A percentile compares a stretch with the other conserved stretches of the same genome.
phyloP scores from a whole-genome alignment of 73 alveolate species.

The Tetrahymena malaccensis region DNA sequence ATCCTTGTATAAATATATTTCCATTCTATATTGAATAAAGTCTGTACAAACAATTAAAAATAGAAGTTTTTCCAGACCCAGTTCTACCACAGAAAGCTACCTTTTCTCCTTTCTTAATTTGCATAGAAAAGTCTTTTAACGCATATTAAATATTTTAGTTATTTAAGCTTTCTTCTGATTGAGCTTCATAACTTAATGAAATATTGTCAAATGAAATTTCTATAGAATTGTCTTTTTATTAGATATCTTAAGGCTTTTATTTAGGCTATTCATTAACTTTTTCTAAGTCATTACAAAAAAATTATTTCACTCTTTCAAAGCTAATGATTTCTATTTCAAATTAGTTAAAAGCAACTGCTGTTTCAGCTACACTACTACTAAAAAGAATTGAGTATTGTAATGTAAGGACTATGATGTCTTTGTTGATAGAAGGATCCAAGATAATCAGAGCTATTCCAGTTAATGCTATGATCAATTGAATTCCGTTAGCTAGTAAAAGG shows the following conservation, averaged over 20 bases:
- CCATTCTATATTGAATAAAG: slow-evolving; percentile 48
- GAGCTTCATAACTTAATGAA: slow-evolving; percentile 27
- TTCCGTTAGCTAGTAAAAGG: slow-evolving; percentile 1
- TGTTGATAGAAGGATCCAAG: neutral
- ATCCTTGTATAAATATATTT: slow-evolving; percentile 51
- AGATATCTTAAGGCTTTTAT: neutral
- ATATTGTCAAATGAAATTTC: slow-evolving; percentile 6
- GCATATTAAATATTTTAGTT: slow-evolving; percentile 7
- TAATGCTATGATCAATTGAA: slow-evolving; percentile 10
- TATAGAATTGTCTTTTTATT: neutral
- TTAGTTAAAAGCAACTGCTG: slow-evolving; percentile 9
- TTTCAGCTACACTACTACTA: slow-evolving; percentile 10
- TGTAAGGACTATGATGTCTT: slow-evolving; percentile 20
- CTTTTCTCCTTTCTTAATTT: slow-evolving; percentile 46
- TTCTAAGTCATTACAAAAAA: slow-evolving; percentile 16
- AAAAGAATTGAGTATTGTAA: slow-evolving; percentile 16
- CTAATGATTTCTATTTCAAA: slow-evolving; percentile 26
- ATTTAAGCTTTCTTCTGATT: neutral
- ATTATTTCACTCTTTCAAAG: slow-evolving; percentile 36
- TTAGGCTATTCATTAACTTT: neutral
- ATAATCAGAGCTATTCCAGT: slow-evolving; percentile 2
- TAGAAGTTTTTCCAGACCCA: slow-evolving; percentile 83
- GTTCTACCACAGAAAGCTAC: slow-evolving; percentile 83
- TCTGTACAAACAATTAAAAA: slow-evolving; percentile 61
- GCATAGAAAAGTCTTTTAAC: neutral